phyloP scores from a whole-genome alignment of 148 eudicot genomes.

The Drosera capensis region DNA sequence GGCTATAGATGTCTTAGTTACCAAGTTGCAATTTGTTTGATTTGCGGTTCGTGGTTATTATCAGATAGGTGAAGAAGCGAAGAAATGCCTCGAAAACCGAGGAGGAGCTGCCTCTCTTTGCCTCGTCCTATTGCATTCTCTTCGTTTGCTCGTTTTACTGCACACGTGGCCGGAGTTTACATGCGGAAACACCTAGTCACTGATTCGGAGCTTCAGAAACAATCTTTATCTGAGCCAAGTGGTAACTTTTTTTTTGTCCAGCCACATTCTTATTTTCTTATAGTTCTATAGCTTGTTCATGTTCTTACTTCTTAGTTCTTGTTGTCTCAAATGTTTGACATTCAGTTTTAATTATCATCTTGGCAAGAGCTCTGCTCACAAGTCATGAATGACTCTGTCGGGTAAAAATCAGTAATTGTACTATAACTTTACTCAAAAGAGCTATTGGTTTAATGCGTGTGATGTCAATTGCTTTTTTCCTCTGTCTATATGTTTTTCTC shows the following conservation, averaged over 20 bases:
- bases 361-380: no score
- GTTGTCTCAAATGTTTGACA: no score
- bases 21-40: no score
- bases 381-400: no score
- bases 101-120: constrained; percentile 15
- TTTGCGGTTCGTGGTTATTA: no score
- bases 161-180: constrained; percentile 19
- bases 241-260: constrained; percentile 19
- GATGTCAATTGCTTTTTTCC: no score
- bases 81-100: constrained; percentile 56
- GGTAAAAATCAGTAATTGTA: no score
- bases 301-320: neutral
- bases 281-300: constrained; percentile 1
- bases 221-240: constrained; percentile 11
- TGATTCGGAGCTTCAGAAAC: constrained; percentile 10
- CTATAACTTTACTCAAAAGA: no score
- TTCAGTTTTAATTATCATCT: no score
- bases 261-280: neutral
- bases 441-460: no score
- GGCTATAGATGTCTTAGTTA: no score
- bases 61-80: neutral
- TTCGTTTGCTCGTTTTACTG: constrained; percentile 47
- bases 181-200: constrained; percentile 16
- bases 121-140: constrained; percentile 43
- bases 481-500: no score